A percentile compares a stretch with the other conserved stretches of the same genome.
Evolutionary conservation across 805 yeast species (phyloP).

Genomic region (Yarrowia sp.): DNA sequence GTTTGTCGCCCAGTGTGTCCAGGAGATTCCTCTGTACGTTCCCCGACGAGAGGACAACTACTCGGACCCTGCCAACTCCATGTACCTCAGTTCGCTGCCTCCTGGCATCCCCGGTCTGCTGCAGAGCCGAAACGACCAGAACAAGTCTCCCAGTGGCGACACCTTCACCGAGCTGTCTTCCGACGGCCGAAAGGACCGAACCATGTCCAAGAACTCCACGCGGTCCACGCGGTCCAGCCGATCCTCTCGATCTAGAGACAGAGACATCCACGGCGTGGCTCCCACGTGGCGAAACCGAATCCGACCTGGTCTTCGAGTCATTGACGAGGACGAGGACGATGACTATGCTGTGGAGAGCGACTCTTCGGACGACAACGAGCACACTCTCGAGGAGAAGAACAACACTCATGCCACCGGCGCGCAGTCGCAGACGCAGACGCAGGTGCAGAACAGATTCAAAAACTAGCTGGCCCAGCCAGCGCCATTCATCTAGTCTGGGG

Average conservation of each 20-base stretch:
- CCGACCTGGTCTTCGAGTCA: conserved; percentile 36
- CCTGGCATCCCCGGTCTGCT: conserved; percentile 22
- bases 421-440: not conserved
- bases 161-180: conserved; percentile 12
- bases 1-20: conserved; percentile 48
- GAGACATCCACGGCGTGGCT: not conserved
- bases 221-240: conserved; percentile 9
- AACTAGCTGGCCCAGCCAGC: conserved; percentile 8
- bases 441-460: conserved; percentile 7
- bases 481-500: conserved; percentile 16
- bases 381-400: conserved; percentile 25
- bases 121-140: conserved; percentile 17
- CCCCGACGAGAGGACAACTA: conserved; percentile 50
- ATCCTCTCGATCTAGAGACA: not conserved
- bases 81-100: conserved; percentile 41
- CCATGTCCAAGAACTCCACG: conserved; percentile 10
- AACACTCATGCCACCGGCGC: conserved; percentile 8
- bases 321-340: conserved; percentile 23
- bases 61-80: conserved; percentile 50
- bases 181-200: conserved; percentile 8
- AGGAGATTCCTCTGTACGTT: conserved; percentile 49
- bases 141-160: conserved; percentile 23
- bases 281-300: conserved; percentile 34
- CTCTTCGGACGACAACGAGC: conserved; percentile 7
- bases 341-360: conserved; percentile 27